phyloP scores from a whole-genome alignment of 108 stramenopile genomes.

The Cyclotella atomus region DNA sequence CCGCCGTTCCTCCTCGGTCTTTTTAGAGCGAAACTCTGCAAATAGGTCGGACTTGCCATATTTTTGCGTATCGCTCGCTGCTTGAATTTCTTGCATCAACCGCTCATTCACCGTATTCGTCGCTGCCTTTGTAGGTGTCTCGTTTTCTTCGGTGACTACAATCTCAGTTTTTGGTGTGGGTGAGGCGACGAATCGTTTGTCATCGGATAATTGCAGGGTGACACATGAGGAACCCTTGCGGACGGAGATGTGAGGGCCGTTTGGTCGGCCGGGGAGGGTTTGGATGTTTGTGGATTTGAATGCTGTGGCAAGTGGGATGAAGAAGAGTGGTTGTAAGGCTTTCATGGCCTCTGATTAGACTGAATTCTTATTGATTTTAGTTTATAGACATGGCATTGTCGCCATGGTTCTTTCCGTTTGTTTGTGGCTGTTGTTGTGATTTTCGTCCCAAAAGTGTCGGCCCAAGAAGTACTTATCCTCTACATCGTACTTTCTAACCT shows the following conservation, averaged over 20 bases:
- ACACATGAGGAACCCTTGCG: neutral
- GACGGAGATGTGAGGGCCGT: slow-evolving; percentile 2
- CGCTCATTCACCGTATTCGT: slow-evolving; percentile 83
- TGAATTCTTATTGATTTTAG: no score
- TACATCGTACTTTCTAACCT: no score
- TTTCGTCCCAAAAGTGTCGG: no score
- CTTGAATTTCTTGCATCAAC: slow-evolving; percentile 72
- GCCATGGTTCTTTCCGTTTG: no score
- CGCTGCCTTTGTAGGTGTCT: slow-evolving; percentile 37
- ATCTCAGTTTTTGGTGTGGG: slow-evolving; percentile 6
- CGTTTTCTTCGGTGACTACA: slow-evolving; percentile 14
- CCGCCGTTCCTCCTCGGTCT: slow-evolving; percentile 70
- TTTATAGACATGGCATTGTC: no score
- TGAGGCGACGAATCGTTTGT: slow-evolving; percentile 15
- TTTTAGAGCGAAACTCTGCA: slow-evolving; percentile 55
- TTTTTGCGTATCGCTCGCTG: slow-evolving; percentile 62
- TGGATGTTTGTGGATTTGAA: slow-evolving; percentile 32
- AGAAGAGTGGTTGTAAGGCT: neutral
- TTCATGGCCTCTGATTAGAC: no score
- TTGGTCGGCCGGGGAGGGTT: neutral
- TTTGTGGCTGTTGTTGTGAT: no score
- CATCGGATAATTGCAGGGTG: neutral
- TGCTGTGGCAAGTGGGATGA: slow-evolving; percentile 10
- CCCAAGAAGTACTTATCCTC: no score
- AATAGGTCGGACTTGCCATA: slow-evolving; percentile 55